Base-by-base conservation (phyloP, 2,329 filamentous ascomycete species). In the Madurella fahalii region DNA sequence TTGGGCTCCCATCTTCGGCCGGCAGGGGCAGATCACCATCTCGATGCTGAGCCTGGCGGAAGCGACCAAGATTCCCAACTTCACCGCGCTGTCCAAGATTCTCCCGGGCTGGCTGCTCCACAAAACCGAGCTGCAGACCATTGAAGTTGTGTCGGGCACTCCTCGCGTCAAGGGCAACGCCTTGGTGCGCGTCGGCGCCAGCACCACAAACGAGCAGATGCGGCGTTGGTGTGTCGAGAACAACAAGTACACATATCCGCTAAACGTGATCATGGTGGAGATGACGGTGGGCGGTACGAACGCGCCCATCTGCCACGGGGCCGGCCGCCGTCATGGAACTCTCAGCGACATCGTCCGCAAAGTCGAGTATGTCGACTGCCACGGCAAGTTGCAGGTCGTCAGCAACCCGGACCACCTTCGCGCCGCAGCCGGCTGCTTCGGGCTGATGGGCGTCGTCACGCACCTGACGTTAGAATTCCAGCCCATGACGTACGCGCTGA, bases 221-320 rank as follows among this genome's bases (percentile, higher is more conserved):
- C 65, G 75, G 18, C 66, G 72, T 30, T 78, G 74, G 75, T 69
- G 72, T 17, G 66, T 76, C 45, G 61, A 65, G 2, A 69, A 71
- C 47, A 67, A 72, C 18, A 67, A 69, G 16, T 73, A 72, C 68
- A 68, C 72, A 0, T 60, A 77, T 17, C 74, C 76, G 1, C 64
- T 75, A 16, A 74, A 78, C 59, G 72, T 75, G 18, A 74, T 77
- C 55, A 69, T 77, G 54, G 75, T 76, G 5, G 75, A 77, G 62
- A 73, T 78, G 43, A 79, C 75, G 0, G 66, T 75, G 43, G 74
- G 74, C 9, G 76, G 75, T 2, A 69, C 71, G 7, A 77, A 77
- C 49, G 73, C 64, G 0, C 69, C 72, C 0, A 74, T 75, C 45
- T 78, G 76, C 61, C 75, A 78, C 50, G 76, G 76, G 2, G 74